Conservation (phyloP, 441 rosid species). For the Corymbia citriodora region DNA sequence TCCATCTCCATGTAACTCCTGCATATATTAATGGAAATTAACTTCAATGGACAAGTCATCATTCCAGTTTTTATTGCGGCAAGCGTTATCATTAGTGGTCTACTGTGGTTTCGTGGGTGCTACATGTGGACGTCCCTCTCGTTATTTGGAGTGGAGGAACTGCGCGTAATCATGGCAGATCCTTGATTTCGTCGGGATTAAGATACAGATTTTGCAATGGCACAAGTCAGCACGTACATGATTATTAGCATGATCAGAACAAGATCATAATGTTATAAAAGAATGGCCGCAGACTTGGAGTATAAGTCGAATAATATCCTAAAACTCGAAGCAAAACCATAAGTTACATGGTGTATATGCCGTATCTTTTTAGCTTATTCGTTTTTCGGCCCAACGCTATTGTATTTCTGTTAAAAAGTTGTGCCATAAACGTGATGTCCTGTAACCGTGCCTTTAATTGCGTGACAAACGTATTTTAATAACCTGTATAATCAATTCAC, state of each 20-base stretch:
- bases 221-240: neutral
- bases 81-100: neutral
- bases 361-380: neutral
- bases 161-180: neutral
- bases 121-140: neutral
- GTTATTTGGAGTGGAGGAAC: neutral
- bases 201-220: neutral
- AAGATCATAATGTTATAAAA: neutral
- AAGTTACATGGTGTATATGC: neutral
- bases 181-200: neutral
- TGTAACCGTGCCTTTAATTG: neutral
- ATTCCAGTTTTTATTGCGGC: neutral
- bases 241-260: neutral
- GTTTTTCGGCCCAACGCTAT: neutral
- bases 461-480: neutral
- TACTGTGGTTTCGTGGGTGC: neutral
- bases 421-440: neutral
- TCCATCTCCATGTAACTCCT: slow-evolving; percentile 93
- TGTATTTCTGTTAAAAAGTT: neutral
- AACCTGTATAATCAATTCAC: neutral
- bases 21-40: neutral
- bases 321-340: neutral
- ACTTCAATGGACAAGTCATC: neutral
- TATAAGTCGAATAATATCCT: neutral
- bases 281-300: neutral